phyloP scores from a whole-genome alignment of 108 stramenopile species.

The Nannochloropsis salina region DNA sequence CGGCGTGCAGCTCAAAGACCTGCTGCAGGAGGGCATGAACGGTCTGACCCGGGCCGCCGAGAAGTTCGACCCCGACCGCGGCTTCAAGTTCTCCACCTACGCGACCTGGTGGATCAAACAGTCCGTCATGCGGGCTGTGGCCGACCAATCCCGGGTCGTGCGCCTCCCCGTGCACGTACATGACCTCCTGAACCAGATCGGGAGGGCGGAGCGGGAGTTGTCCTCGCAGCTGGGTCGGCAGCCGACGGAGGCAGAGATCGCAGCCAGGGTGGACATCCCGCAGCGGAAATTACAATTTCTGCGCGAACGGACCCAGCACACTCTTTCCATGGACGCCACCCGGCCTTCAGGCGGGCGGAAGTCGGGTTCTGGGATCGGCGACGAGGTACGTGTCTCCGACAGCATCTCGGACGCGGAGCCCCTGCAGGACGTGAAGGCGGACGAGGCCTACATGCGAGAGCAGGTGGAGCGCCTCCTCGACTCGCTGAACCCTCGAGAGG shows the following conservation, averaged over 20 bases:
- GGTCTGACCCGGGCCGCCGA: constrained; percentile 84
- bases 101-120: constrained; percentile 99
- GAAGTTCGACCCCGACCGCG: constrained; percentile 76
- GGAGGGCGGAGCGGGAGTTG: constrained; percentile 62
- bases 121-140: constrained; percentile 83
- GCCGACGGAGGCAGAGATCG: constrained; percentile 86
- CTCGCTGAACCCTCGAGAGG: constrained; percentile 36
- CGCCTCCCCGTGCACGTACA: constrained; percentile 94
- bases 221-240: constrained; percentile 63
- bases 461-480: constrained; percentile 33
- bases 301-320: not conserved
- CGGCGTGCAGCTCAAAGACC: constrained; percentile 71
- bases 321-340: not conserved
- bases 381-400: not conserved
- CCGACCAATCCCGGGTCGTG: constrained; percentile 78
- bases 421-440: not conserved
- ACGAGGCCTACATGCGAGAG: constrained; percentile 21
- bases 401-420: constrained; percentile 5
- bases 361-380: not conserved
- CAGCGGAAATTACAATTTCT: constrained; percentile 12
- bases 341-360: constrained; percentile 11
- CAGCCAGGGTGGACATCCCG: constrained; percentile 58
- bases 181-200: constrained; percentile 73
- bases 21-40: constrained; percentile 84
- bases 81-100: constrained; percentile 83